phyloP scores from a whole-genome alignment of 768 basidiomycete species.

The Mycena indigotica region DNA sequence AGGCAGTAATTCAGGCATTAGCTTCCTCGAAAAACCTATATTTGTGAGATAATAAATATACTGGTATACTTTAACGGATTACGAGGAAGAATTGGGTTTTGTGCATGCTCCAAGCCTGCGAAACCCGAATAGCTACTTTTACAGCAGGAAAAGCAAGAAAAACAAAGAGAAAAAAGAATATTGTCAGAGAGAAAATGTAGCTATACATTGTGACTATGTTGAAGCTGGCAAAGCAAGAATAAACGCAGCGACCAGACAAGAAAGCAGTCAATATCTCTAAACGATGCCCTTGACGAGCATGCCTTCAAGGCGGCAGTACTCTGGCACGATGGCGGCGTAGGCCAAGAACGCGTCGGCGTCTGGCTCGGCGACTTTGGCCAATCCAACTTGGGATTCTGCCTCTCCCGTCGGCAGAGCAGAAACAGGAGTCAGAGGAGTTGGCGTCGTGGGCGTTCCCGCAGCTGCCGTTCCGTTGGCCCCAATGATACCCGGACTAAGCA shows the following conservation, averaged over 20 bases:
- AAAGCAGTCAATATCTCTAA: too few relatives aligned
- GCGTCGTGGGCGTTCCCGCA: slow-evolving; percentile 48
- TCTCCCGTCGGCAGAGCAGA: slow-evolving; percentile 73
- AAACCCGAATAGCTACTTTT: not conserved
- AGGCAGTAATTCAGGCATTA: too few relatives aligned
- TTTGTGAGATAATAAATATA: too few relatives aligned
- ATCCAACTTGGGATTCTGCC: slow-evolving; percentile 70
- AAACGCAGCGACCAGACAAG: too few relatives aligned
- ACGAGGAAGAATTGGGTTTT: not conserved
- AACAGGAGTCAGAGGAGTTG: slow-evolving; percentile 67
- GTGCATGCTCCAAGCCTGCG: not conserved
- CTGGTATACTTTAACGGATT: not conserved
- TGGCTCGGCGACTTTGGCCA: slow-evolving; percentile 82
- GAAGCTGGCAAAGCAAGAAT: too few relatives aligned
- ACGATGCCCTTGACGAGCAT: slow-evolving; percentile 71
- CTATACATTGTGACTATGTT: not conserved
- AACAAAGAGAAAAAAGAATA: not conserved
- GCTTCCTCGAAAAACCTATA: too few relatives aligned
- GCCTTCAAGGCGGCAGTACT: slow-evolving; percentile 77
- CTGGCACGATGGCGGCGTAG: slow-evolving; percentile 83
- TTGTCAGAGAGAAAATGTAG: not conserved
- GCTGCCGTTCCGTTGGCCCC: slow-evolving; percentile 38
- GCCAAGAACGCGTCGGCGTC: slow-evolving; percentile 85
- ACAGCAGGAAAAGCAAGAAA: not conserved
- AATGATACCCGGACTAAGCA: slow-evolving; percentile 28